Evolutionary conservation across 495 filamentous ascomycete species (phyloP).

Genomic region (Xylona heveae): DNA sequence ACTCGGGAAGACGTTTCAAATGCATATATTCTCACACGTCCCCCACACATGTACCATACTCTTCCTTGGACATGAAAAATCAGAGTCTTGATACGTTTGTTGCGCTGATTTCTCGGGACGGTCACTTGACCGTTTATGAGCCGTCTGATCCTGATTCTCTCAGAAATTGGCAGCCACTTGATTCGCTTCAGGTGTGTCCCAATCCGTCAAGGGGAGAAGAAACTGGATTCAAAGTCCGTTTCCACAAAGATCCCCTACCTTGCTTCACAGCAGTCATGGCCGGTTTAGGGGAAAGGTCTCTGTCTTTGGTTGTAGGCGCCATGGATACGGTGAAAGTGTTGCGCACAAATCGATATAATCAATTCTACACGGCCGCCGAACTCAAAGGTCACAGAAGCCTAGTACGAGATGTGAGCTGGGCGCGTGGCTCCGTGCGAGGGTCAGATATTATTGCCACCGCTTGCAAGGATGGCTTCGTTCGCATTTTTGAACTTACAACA

Average conservation of each 20-base stretch:
- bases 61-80: constrained; percentile 66
- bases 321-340: constrained; percentile 66
- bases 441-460: constrained; percentile 84
- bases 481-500: constrained; percentile 64
- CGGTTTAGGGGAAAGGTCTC: constrained; percentile 48
- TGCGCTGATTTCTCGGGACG: constrained; percentile 63
- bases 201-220: constrained; percentile 53
- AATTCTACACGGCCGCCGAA: constrained; percentile 63
- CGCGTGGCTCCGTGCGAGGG: constrained; percentile 64
- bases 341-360: constrained; percentile 38
- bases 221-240: constrained; percentile 62
- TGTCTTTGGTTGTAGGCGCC: constrained; percentile 62
- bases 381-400: constrained; percentile 40
- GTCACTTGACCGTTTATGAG: constrained; percentile 59
- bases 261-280: constrained; percentile 56
- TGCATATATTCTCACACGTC: constrained; percentile 33
- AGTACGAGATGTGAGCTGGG: constrained; percentile 87
- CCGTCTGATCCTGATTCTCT: constrained; percentile 71
- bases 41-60: constrained; percentile 36
- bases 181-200: constrained; percentile 42
- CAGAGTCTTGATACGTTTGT: constrained; percentile 52
- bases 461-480: constrained; percentile 71
- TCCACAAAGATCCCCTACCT: constrained; percentile 64
- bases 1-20: constrained; percentile 58
- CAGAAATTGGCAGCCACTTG: constrained; percentile 50